phyloP scores from a whole-genome alignment of 1,284 basidiomycete genomes.

The Cutaneotrichosporon curvatum region DNA sequence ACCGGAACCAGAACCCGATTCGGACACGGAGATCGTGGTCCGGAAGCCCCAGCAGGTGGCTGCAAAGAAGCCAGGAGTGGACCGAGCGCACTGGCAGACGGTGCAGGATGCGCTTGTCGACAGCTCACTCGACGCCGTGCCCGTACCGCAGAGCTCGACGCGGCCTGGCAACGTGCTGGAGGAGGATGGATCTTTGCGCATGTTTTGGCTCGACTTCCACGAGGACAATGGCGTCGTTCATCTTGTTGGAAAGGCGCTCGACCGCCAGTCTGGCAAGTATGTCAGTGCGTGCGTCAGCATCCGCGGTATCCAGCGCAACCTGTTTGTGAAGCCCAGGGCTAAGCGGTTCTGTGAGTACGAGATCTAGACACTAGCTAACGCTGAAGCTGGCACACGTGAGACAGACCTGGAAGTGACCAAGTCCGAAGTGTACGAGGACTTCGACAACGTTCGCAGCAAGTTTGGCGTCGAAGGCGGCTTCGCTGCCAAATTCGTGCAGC shows the following conservation, averaged over 20 bases:
- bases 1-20: constrained; percentile 19
- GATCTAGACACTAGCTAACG: neutral
- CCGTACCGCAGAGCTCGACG: constrained; percentile 43
- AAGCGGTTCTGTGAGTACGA: constrained; percentile 54
- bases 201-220: constrained; percentile 90
- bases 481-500: constrained; percentile 71
- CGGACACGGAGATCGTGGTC: constrained; percentile 17
- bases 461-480: constrained; percentile 66
- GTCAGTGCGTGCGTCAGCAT: constrained; percentile 85
- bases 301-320: constrained; percentile 77
- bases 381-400: constrained; percentile 54
- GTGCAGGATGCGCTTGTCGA: constrained; percentile 55
- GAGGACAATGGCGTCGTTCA: constrained; percentile 68
- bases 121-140: constrained; percentile 46
- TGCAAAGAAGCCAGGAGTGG: constrained; percentile 28
- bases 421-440: constrained; percentile 73
- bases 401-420: constrained; percentile 67
- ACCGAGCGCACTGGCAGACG: constrained; percentile 63
- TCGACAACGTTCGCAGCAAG: constrained; percentile 69
- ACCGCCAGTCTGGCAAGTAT: constrained; percentile 62
- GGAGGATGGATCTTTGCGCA: constrained; percentile 66
- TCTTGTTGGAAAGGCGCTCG: constrained; percentile 81
- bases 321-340: constrained; percentile 83
- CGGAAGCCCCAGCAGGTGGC: constrained; percentile 14
- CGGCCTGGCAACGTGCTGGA: constrained; percentile 52